These are phyloP conservation scores for Trypethelium eluteriae DNA, from an alignment of 495 filamentous ascomycete species.

Conservation along the genomic window DNA sequence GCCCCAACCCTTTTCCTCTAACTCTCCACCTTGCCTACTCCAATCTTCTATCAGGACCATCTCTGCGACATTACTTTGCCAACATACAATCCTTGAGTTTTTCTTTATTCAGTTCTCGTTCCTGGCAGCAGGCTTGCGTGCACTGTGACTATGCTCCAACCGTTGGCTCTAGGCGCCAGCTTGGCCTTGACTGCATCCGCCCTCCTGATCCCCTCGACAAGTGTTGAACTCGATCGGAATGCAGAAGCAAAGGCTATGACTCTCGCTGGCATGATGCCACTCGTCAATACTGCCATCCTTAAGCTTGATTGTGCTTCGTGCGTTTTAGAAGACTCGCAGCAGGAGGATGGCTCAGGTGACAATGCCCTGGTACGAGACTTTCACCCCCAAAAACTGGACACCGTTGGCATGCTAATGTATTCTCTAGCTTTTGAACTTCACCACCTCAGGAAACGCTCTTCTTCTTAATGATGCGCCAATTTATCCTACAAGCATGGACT, in stretches of 20 bases:
- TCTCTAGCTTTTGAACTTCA: not conserved
- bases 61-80: not conserved
- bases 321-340: slow-evolving; percentile 7
- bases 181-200: slow-evolving; percentile 12
- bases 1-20: not conserved
- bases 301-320: slow-evolving; percentile 3
- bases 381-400: not conserved
- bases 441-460: not conserved
- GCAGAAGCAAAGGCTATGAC: not conserved
- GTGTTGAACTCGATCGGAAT: not conserved
- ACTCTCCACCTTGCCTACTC: not conserved
- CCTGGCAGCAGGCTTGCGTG: not conserved
- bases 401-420: not conserved
- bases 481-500: not conserved
- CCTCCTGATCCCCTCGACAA: slow-evolving; percentile 14
- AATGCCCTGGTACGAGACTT: not conserved
- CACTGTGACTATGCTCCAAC: slow-evolving; percentile 11
- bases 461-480: not conserved
- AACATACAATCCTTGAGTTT: not conserved
- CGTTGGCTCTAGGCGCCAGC: slow-evolving; percentile 11
- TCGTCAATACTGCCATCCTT: not conserved
- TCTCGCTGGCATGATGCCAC: slow-evolving; percentile 6
- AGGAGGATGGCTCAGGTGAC: slow-evolving; percentile 6
- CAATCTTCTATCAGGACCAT: not conserved
- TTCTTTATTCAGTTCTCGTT: not conserved